Evolutionary conservation across 768 basidiomycete genomes (phyloP).

Genomic region (Tricholoma flavovirens): DNA sequence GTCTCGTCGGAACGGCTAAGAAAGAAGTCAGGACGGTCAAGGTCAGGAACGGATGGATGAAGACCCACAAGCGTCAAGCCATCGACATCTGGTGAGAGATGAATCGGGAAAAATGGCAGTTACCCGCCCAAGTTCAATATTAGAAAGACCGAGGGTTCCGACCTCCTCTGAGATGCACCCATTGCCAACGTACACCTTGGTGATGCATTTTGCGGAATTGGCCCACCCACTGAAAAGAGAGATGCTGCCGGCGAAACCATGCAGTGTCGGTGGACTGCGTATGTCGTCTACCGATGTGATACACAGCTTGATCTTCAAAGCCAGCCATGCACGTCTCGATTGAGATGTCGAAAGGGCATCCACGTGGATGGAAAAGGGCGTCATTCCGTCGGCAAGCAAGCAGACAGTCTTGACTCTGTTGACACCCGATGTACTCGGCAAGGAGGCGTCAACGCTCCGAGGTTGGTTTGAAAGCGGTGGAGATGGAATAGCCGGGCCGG

Average conservation of each 20-base stretch:
- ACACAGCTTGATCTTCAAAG: constrained; percentile 51
- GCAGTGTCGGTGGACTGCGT: constrained; percentile 47
- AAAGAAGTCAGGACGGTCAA: constrained; percentile 26
- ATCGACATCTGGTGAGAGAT: constrained; percentile 56
- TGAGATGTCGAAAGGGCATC: constrained; percentile 43
- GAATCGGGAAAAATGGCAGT: constrained; percentile 65
- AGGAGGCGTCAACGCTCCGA: constrained; percentile 9
- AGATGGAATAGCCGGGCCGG: constrained; percentile 1
- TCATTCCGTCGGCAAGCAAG: constrained; percentile 65
- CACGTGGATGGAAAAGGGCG: constrained; percentile 53
- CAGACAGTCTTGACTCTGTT: constrained; percentile 38
- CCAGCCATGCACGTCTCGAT: constrained; percentile 29
- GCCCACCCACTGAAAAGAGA: constrained; percentile 50
- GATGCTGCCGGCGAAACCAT: constrained; percentile 58
- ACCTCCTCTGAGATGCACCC: constrained; percentile 49
- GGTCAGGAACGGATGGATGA: constrained; percentile 9
- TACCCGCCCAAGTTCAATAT: constrained; percentile 43
- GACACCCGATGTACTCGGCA: constrained; percentile 16
- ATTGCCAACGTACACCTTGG: constrained; percentile 49
- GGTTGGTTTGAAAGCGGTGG: background rate
- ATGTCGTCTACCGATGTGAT: constrained; percentile 52
- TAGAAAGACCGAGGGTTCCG: constrained; percentile 43
- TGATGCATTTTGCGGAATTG: constrained; percentile 55
- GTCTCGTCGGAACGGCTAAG: constrained; percentile 44
- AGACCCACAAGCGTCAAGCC: constrained; percentile 64